Evolutionary conservation across 345 rosid genomes (phyloP).

Genomic region (Dipteronia dyeriana): DNA sequence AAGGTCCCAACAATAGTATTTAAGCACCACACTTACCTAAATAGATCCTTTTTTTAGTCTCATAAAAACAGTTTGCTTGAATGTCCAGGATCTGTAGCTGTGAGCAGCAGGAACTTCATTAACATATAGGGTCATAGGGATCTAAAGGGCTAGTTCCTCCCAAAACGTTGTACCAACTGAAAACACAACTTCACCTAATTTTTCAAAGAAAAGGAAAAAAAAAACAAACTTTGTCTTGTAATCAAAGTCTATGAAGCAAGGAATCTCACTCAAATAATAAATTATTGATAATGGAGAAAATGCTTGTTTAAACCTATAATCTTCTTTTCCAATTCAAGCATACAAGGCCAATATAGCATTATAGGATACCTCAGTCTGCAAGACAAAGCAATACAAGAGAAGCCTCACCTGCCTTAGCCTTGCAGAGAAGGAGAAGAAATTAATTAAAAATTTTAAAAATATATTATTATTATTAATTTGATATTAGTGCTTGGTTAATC

Average conservation of each 20-base stretch:
- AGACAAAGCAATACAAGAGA: constrained; percentile 47
- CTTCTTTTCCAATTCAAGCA: constrained; percentile 57
- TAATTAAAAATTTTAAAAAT: no score
- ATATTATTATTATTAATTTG: no score
- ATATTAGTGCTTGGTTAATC: constrained; percentile 11
- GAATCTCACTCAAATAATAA: background rate
- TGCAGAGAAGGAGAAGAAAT: constrained; percentile 16
- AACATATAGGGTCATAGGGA: background rate
- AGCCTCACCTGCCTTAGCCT: constrained; percentile 17
- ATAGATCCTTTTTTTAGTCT: no score
- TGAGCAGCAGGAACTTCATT: background rate
- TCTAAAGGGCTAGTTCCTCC: background rate
- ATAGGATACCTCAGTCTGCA: constrained; percentile 39
- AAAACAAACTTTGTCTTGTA: constrained; percentile 23
- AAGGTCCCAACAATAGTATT: no score
- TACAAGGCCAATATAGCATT: constrained; percentile 18
- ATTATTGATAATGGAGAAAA: constrained; percentile 7
- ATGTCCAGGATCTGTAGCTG: background rate
- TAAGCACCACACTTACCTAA: no score
- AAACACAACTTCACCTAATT: constrained; percentile 32
- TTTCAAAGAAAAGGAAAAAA: background rate
- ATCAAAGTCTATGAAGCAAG: constrained; percentile 28
- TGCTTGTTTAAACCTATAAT: constrained; percentile 19
- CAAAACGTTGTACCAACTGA: constrained; percentile 2
- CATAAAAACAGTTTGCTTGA: no score